phyloP scores from a whole-genome alignment of 495 filamentous ascomycete species.

The Lentithecium fluviatile region DNA sequence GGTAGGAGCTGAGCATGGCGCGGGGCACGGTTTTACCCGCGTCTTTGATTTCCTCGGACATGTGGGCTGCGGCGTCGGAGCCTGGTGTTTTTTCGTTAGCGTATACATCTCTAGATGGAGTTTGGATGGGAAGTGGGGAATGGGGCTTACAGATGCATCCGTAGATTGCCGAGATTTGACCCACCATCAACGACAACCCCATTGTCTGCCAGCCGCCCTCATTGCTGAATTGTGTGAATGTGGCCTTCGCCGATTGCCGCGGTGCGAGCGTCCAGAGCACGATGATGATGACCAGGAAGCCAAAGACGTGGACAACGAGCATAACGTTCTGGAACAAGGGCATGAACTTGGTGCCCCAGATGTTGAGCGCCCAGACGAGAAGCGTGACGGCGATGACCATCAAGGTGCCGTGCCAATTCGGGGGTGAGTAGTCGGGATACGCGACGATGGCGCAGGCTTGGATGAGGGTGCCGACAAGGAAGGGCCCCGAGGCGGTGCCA shows the following conservation, averaged over 20 bases:
- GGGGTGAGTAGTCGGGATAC: constrained; percentile 47
- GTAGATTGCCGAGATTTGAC: constrained; percentile 53
- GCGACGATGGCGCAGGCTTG: constrained; percentile 60
- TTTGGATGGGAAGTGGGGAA: not conserved
- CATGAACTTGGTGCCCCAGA: constrained; percentile 51
- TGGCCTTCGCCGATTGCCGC: constrained; percentile 45
- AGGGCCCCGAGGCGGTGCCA: constrained; percentile 53
- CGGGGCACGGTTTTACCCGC: constrained; percentile 36
- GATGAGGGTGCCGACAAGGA: constrained; percentile 58
- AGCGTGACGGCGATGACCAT: constrained; percentile 48
- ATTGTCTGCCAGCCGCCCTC: constrained; percentile 56
- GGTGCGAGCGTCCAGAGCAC: constrained; percentile 56
- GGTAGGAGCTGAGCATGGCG: constrained; percentile 38
- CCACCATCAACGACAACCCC: constrained; percentile 56
- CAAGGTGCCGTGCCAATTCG: constrained; percentile 62
- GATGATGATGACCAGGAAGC: constrained; percentile 62
- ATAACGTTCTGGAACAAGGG: constrained; percentile 59
- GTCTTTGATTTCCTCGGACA: constrained; percentile 43
- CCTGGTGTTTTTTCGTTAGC: constrained; percentile 15
- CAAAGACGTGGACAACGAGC: constrained; percentile 60
- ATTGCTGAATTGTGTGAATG: constrained; percentile 50
- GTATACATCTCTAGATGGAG: not conserved
- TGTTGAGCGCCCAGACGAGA: constrained; percentile 50
- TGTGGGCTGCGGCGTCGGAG: constrained; percentile 39
- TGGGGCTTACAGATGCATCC: constrained; percentile 43